Percentiles rank a stretch among this genome's conserved stretches.
Conservation (phyloP, 139 green algal species). For the Mychonastes homosphaera region DNA sequence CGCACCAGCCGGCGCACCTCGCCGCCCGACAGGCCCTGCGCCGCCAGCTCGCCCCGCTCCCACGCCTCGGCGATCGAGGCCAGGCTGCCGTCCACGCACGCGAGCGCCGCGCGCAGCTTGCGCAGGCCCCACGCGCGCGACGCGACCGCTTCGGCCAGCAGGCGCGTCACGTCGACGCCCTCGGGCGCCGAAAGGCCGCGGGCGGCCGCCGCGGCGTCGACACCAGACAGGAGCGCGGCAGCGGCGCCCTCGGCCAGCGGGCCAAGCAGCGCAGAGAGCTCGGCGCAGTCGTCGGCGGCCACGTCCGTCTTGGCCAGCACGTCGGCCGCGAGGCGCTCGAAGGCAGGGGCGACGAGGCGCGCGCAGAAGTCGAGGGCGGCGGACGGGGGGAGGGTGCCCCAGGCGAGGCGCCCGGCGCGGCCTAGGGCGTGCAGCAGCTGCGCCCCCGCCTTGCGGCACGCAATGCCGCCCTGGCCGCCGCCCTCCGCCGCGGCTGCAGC, state of each 20-base stretch:
- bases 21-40: background rate
- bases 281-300: too few relatives aligned
- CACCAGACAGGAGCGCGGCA: background rate
- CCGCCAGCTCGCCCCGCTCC: slow-evolving; percentile 10
- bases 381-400: slow-evolving; percentile 9
- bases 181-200: background rate
- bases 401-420: slow-evolving; percentile 8
- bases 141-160: slow-evolving; percentile 11
- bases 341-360: slow-evolving; percentile 9
- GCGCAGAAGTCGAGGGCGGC: slow-evolving; percentile 10
- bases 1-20: slow-evolving; percentile 20
- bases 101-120: slow-evolving; percentile 8
- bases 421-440: slow-evolving; percentile 8
- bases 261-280: too few relatives aligned
- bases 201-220: too few relatives aligned
- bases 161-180: background rate
- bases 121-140: slow-evolving; percentile 7
- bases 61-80: slow-evolving; percentile 11
- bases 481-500: slow-evolving; percentile 2
- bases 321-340: background rate
- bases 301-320: slow-evolving; percentile 16
- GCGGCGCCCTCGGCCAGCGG: background rate
- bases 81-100: slow-evolving; percentile 3
- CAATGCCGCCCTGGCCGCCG: background rate
- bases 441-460: background rate